Evolutionary conservation across 805 yeast genomes (phyloP), one percentile per base, ranked within the genome.

Genomic region (Kodamaea sagamina): DNA sequence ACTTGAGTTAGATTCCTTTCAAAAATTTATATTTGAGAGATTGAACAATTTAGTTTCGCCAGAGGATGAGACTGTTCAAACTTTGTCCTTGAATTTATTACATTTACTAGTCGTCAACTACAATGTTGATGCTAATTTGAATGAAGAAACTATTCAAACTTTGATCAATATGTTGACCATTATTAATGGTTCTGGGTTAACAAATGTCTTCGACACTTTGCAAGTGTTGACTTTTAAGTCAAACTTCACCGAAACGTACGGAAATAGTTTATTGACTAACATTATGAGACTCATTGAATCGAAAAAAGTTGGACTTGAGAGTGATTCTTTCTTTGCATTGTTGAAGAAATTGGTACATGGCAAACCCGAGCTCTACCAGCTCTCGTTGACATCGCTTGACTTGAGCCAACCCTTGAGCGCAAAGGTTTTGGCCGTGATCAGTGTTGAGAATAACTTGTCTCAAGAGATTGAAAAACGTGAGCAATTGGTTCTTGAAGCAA

Each of bases 391-490:
- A 8, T 32, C 43, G 11, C 52, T 64, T 10, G 47, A 57, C 34
- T 44, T 50, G 22, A 50, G 48, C 12, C 47, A 54, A 21, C 52
- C 54, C 34, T 52, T 59, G 11, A 58, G 61, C 41, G 64, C 71
- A 10, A 63, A 55, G 32, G 54, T 63, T 8, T 50, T 68, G 45
- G 62, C 71, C 2, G 52, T 58, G 11, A 50, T 67, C 21, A 54
- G 62, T 31, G 39, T 52, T 12, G 55, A 58, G 22, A 54, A 57
- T 28, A 31, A 49, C 1, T 40, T 62, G 21, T 32, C 41, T 4
- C 43, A 46, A 10, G 53, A 62, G 21, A 52, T 68, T 21, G 48
- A 41, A 3, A 48, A 58, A 7, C 54, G 65, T 7, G 63, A 70
- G 26, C 24, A 44, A 1, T 55, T 53, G n/a, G 57, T 55, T 2